These are phyloP conservation scores for Cladophialophora exuberans DNA, from an alignment of 2,329 filamentous ascomycete species.

Conservation along the genomic window DNA sequence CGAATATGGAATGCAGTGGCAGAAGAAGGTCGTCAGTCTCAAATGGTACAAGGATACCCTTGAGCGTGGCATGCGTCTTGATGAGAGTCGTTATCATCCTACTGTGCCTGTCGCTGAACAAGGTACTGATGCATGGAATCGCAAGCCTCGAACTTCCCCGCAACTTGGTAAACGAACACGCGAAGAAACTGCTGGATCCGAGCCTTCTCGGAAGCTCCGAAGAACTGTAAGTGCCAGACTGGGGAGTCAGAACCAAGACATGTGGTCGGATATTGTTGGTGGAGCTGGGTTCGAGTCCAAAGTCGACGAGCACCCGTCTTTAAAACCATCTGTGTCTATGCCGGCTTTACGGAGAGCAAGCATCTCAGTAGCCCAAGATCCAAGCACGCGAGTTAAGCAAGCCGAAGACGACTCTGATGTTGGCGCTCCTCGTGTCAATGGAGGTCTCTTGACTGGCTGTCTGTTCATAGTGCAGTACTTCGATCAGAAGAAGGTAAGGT, in stretches of 20 bases:
- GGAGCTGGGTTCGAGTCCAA: slow-evolving; percentile 36
- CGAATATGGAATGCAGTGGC: slow-evolving; percentile 81
- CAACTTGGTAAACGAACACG: slow-evolving; percentile 64
- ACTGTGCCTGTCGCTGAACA: slow-evolving; percentile 69
- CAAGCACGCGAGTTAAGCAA: neutral
- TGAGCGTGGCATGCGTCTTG: slow-evolving; percentile 84
- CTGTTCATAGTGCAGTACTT: slow-evolving; percentile 20
- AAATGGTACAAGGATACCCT: slow-evolving; percentile 87
- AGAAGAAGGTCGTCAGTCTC: slow-evolving; percentile 74
- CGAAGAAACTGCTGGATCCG: slow-evolving; percentile 55
- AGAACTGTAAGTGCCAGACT: slow-evolving; percentile 86
- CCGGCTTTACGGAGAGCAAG: slow-evolving; percentile 13
- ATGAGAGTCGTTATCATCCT: slow-evolving; percentile 84
- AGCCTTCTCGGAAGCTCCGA: slow-evolving; percentile 77
- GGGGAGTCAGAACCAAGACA: slow-evolving; percentile 73
- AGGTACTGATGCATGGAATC: slow-evolving; percentile 76
- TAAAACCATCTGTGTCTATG: slow-evolving; percentile 36
- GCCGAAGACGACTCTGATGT: slow-evolving; percentile 5
- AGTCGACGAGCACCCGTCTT: slow-evolving; percentile 22
- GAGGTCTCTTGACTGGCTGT: slow-evolving; percentile 11
- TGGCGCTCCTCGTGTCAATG: slow-evolving; percentile 18
- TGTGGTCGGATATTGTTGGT: slow-evolving; percentile 90
- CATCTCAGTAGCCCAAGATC: too few species aligned
- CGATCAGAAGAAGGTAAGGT: slow-evolving; percentile 25
- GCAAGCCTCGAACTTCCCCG: slow-evolving; percentile 51